A percentile compares a stretch with the other conserved stretches of the same genome.
Evolutionary conservation across 306 rosid genomes (phyloP).

Genomic region (Castanea crenata): DNA sequence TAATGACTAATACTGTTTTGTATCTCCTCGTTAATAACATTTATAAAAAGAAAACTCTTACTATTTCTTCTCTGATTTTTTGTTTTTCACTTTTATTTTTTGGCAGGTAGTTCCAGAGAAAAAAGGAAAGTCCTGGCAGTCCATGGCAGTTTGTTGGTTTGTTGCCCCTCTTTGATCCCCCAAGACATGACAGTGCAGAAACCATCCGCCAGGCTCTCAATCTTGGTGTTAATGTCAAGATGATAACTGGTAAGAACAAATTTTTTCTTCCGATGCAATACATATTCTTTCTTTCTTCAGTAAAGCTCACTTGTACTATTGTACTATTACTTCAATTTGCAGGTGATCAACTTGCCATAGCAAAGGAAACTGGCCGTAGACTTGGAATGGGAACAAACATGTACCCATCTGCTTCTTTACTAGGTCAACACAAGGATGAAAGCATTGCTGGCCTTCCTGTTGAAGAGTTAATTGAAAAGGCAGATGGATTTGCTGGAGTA

Average conservation of each 20-base stretch:
- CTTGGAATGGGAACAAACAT: slow-evolving; percentile 99
- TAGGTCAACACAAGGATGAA: slow-evolving; percentile 87
- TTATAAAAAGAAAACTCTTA: not conserved
- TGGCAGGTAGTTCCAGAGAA: slow-evolving; percentile 88
- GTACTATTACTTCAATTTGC: slow-evolving; percentile 9
- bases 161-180: slow-evolving; percentile 92
- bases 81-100: not conserved
- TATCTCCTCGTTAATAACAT: not conserved
- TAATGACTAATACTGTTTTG: not conserved
- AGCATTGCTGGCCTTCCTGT: slow-evolving; percentile 84
- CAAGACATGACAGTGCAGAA: slow-evolving; percentile 98
- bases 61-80: not conserved
- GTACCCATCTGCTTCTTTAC: slow-evolving; percentile 95
- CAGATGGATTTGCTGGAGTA: slow-evolving; percentile 99
- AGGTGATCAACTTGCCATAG: slow-evolving; percentile 99
- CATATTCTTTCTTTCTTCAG: slow-evolving; percentile 1
- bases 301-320: slow-evolving; percentile 16
- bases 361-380: slow-evolving; percentile 94
- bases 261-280: not conserved
- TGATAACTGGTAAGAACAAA: slow-evolving; percentile 82
- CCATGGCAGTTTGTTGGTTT: slow-evolving; percentile 97
- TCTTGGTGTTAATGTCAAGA: slow-evolving; percentile 97
- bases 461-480: slow-evolving; percentile 95
- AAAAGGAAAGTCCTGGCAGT: slow-evolving; percentile 70
- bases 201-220: slow-evolving; percentile 93